phyloP scores from a whole-genome alignment of 495 filamentous ascomycete species.

The Penicillium longicatenatum region DNA sequence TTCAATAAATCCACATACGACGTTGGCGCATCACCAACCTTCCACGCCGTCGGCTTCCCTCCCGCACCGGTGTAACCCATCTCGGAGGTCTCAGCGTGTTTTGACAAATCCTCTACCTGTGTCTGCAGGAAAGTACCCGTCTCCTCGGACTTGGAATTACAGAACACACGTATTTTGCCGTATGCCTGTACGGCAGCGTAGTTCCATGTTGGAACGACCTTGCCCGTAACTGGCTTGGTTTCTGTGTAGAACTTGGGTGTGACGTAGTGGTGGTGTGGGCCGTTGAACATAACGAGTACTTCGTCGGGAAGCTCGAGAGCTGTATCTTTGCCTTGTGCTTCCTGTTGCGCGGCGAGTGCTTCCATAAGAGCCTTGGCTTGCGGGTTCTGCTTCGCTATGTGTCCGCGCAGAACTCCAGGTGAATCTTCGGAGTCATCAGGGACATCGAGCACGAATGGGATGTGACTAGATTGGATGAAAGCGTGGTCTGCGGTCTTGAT shows the following conservation, averaged over 20 bases:
- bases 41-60: slow-evolving; percentile 40
- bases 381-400: slow-evolving; percentile 57
- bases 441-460: slow-evolving; percentile 55
- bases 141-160: slow-evolving; percentile 35
- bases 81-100: slow-evolving; percentile 42
- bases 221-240: slow-evolving; percentile 56
- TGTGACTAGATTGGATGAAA: slow-evolving; percentile 56
- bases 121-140: slow-evolving; percentile 40
- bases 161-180: slow-evolving; percentile 47
- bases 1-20: slow-evolving; percentile 50
- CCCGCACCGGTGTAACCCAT: slow-evolving; percentile 46
- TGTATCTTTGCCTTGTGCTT: background rate
- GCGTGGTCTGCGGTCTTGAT: slow-evolving; percentile 47
- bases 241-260: slow-evolving; percentile 59
- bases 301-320: slow-evolving; percentile 19
- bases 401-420: slow-evolving; percentile 48
- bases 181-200: slow-evolving; percentile 56
- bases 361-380: slow-evolving; percentile 56
- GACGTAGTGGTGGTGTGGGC: slow-evolving; percentile 50
- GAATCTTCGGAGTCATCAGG: slow-evolving; percentile 23
- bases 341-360: slow-evolving; percentile 6
- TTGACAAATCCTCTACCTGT: slow-evolving; percentile 46
- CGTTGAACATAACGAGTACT: slow-evolving; percentile 53
- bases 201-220: slow-evolving; percentile 62
- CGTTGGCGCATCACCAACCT: slow-evolving; percentile 49